Evolutionary conservation across 805 yeast species (phyloP), one percentile per base, ranked within the genome.

Genomic region (Barnettozyma salicaria): DNA sequence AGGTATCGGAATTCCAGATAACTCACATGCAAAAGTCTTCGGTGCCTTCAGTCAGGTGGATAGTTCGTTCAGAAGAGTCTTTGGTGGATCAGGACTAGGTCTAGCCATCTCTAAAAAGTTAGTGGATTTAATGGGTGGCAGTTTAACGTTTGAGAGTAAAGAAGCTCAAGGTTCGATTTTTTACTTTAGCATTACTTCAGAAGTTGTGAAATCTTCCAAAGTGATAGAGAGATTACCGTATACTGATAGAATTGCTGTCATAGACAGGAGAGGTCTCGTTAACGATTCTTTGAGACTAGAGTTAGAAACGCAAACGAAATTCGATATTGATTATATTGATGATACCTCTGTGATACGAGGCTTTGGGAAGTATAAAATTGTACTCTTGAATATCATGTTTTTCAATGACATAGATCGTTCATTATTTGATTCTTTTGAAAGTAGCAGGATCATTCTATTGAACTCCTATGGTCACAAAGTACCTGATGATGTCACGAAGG

Each of bases 1-100:
- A 0, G 92, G 95, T 53, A 85, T 85, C 47, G 95, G 95, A 45
- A 85, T 85, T 48, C 85, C 81, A 55, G 76, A 75, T 51, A 94
- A 85, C 53, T 83, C 86, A 52, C 69, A 85, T 23, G 90, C 86
- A 14, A 70, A 83, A 29, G 85, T 85, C 45, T 86, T 85, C 53
- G 95, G 85, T 51, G 86, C 90, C 2, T 85, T 86, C 64, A 81
- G 92, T 52, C 95, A 85, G 58, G 94, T 94, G 12, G 95, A 85
- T 61, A 95, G 95, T 26, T 83, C 94, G 5, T 85, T 95, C 3
- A 85, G 94, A 6, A 73, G 95, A 56, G 84, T 82, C 52, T 85
- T 82, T 56, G 95, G 95, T 47, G 95, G 95, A 47, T 85, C 95
- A 5, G 95, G 95, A 45, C 68, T 85, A 32, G 95, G 95, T 10